Evolutionary conservation across 306 rosid genomes (phyloP).

Genomic region (Trifolium dubium): DNA sequence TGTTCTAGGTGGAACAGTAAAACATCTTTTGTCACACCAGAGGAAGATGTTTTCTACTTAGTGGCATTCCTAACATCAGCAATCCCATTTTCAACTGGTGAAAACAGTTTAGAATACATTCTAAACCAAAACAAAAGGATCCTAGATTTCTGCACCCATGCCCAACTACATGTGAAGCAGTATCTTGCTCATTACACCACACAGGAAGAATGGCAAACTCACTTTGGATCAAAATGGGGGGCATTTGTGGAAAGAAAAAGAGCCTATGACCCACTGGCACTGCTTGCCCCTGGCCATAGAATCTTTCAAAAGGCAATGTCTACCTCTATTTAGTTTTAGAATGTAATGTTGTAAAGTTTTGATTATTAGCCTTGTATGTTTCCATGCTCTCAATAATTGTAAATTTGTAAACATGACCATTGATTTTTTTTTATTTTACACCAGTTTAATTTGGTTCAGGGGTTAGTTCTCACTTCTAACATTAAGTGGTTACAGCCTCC

Average conservation of each 20-base stretch:
- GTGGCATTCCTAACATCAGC: constrained; percentile 88
- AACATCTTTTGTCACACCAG: constrained; percentile 86
- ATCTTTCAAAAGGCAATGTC: constrained; percentile 77
- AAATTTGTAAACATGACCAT: constrained; percentile 20
- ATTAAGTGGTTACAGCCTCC: too few species aligned
- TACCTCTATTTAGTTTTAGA: constrained; percentile 42
- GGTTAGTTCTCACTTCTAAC: too few species aligned
- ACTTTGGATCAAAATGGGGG: constrained; percentile 80
- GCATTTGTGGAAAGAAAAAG: constrained; percentile 63
- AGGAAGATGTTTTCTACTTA: constrained; percentile 81
- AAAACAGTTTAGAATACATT: constrained; percentile 64
- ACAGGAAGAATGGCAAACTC: constrained; percentile 76
- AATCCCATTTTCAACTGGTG: constrained; percentile 65
- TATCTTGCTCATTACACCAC: constrained; percentile 84
- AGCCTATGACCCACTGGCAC: constrained; percentile 83
- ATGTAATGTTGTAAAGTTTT: constrained; percentile 29
- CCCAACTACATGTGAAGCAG: constrained; percentile 67
- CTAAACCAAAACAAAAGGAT: constrained; percentile 70
- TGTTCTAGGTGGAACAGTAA: constrained; percentile 74
- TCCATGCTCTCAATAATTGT: constrained; percentile 37
- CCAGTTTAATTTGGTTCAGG: too few species aligned
- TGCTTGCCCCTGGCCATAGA: constrained; percentile 92
- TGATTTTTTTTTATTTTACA: constrained; percentile 1
- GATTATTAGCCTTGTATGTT: constrained; percentile 27
- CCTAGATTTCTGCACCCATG: constrained; percentile 57